Conservation (phyloP, 768 basidiomycete species). For the Hydnum rufescens region DNA sequence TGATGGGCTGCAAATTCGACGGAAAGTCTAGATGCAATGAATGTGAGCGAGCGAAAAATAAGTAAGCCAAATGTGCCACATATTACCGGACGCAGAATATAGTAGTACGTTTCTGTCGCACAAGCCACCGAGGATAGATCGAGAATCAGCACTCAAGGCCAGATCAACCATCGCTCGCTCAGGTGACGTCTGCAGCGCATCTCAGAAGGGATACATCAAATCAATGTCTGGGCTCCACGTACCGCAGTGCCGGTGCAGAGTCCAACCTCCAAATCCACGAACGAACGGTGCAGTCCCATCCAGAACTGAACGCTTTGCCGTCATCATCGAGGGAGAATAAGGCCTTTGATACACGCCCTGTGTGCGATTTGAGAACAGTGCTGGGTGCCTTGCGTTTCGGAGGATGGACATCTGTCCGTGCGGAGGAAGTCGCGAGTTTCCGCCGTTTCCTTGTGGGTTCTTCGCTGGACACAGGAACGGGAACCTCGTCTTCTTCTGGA, state of each 20-base stretch:
- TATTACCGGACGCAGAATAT: slow-evolving; percentile 37
- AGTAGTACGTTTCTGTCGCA: slow-evolving; percentile 56
- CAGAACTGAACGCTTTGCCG: slow-evolving; percentile 46
- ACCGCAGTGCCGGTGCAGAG: slow-evolving; percentile 54
- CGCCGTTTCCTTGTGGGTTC: slow-evolving; percentile 42
- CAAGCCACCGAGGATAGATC: slow-evolving; percentile 37
- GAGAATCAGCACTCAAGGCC: slow-evolving; percentile 24
- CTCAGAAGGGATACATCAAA: slow-evolving; percentile 1
- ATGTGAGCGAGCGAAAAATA: background rate
- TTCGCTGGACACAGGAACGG: slow-evolving; percentile 16
- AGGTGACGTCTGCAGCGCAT: slow-evolving; percentile 33
- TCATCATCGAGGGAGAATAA: slow-evolving; percentile 28
- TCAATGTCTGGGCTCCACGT: slow-evolving; percentile 15
- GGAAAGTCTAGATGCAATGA: slow-evolving; percentile 13
- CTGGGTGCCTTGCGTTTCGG: slow-evolving; percentile 42
- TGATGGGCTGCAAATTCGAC: slow-evolving; percentile 21
- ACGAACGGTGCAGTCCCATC: slow-evolving; percentile 79
- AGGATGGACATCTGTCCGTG: slow-evolving; percentile 18
- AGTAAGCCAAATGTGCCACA: background rate
- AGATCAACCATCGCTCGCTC: slow-evolving; percentile 61
- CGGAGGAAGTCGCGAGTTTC: slow-evolving; percentile 25
- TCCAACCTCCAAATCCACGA: slow-evolving; percentile 67
- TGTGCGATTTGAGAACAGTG: slow-evolving; percentile 64
- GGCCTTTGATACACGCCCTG: slow-evolving; percentile 56
- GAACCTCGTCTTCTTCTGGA: slow-evolving; percentile 43